These are phyloP conservation scores for Pseudogymnoascus verrucosus DNA, from an alignment of 2,329 filamentous ascomycete genomes.

Conservation along the genomic window DNA sequence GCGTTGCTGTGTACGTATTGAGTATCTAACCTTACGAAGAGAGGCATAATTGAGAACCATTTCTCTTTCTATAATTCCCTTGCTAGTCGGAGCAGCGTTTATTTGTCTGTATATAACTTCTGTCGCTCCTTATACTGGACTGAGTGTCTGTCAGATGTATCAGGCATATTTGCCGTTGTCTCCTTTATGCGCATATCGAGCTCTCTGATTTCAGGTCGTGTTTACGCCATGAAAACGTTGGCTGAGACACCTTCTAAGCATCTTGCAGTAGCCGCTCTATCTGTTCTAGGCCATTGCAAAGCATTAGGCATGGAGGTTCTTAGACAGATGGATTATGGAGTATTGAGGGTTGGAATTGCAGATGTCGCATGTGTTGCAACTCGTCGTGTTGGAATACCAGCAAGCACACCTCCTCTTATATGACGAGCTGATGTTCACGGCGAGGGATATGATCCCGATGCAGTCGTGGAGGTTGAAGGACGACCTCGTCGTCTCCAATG, in stretches of 20 bases:
- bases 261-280: too few species aligned
- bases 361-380: conserved; percentile 11
- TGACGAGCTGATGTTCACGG: conserved; percentile 12
- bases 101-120: not conserved
- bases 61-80: not conserved
- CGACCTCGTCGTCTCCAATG: not conserved
- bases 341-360: conserved; percentile 12
- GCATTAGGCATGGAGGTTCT: too few species aligned
- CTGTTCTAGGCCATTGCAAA: too few species aligned
- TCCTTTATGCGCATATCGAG: not conserved
- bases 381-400: conserved; percentile 13
- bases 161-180: not conserved
- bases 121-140: not conserved
- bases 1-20: not conserved
- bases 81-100: not conserved
- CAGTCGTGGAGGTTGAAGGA: conserved; percentile 13
- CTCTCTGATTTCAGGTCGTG: not conserved
- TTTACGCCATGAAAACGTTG: too few species aligned
- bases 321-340: not conserved
- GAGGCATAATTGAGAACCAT: not conserved
- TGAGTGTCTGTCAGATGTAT: not conserved
- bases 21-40: not conserved
- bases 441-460: conserved; percentile 8
- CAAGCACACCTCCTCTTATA: conserved; percentile 11
- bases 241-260: too few species aligned